A percentile compares a stretch with the other conserved stretches of the same genome.
These are phyloP conservation scores for Grosmannia serpens DNA, from an alignment of 2,329 filamentous ascomycete genomes.

Conservation along the genomic window DNA sequence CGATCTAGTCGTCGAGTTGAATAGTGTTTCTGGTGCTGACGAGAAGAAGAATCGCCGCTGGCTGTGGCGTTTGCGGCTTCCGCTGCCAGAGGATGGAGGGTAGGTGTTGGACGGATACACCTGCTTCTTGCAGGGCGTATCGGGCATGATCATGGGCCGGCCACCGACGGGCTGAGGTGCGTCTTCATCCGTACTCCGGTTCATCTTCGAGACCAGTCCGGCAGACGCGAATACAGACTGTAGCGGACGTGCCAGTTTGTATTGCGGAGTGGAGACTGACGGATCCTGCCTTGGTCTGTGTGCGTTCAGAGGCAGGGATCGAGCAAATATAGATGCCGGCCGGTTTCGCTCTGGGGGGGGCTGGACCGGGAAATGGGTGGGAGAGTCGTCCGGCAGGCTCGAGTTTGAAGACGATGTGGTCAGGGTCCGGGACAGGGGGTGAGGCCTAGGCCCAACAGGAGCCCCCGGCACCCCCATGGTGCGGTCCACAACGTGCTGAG, in stretches of 20 bases:
- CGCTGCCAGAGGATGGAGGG: conserved; percentile 47
- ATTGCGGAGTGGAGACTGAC: conserved; percentile 59
- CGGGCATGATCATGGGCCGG: conserved; percentile 64
- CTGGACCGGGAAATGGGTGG: conserved; percentile 47
- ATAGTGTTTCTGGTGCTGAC: conserved; percentile 70
- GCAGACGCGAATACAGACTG: conserved; percentile 88
- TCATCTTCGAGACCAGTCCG: conserved; percentile 88
- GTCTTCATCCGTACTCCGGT: conserved; percentile 65
- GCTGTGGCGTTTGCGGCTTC: conserved; percentile 44
- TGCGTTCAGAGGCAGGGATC: conserved; percentile 61
- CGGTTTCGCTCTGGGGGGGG: conserved; percentile 35
- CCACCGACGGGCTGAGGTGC: conserved; percentile 32
- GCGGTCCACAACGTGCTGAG: conserved; percentile 35
- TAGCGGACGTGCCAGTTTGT: conserved; percentile 65
- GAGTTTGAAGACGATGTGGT: conserved; percentile 80
- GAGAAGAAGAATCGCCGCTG: conserved; percentile 51
- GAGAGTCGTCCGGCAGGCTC: conserved; percentile 63
- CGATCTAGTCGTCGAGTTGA: conserved; percentile 42
- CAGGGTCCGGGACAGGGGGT: conserved; percentile 77
- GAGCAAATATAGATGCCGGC: conserved; percentile 49
- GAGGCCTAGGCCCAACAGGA: conserved; percentile 41
- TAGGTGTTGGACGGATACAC: conserved; percentile 56
- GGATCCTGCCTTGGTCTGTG: conserved; percentile 32
- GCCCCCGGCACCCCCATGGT: conserved; percentile 9
- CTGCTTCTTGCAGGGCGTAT: conserved; percentile 91